Percentiles rank a stretch among this genome's conserved stretches.
Evolutionary conservation across 2,329 filamentous ascomycete species (phyloP).

Genomic region (Helotiales sp.): DNA sequence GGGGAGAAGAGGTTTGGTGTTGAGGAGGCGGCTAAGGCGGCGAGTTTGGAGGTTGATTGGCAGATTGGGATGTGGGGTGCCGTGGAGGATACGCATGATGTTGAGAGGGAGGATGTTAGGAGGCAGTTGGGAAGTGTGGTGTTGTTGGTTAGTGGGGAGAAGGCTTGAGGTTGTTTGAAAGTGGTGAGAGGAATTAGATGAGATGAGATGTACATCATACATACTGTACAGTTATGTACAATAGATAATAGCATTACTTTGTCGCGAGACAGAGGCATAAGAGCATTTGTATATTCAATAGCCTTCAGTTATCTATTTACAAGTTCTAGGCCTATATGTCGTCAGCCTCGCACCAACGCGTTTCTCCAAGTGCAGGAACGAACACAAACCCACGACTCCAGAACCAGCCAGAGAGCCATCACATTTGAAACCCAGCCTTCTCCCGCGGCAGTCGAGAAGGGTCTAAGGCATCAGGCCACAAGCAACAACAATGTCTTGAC

Average conservation of each 20-base stretch:
- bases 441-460: too few relatives aligned
- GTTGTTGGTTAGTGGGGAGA: conserved; percentile 68
- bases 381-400: too few relatives aligned
- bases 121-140: conserved; percentile 87
- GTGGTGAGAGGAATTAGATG: conserved; percentile 1
- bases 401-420: too few relatives aligned
- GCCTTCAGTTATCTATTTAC: too few relatives aligned
- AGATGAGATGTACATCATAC: not conserved
- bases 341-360: too few relatives aligned
- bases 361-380: too few relatives aligned
- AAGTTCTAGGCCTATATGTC: too few relatives aligned
- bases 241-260: not conserved
- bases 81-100: conserved; percentile 95
- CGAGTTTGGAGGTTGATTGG: conserved; percentile 84
- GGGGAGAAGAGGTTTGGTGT: conserved; percentile 63
- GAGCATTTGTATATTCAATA: too few relatives aligned
- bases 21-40: conserved; percentile 76
- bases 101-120: conserved; percentile 85
- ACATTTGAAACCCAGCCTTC: too few relatives aligned
- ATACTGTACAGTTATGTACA: not conserved
- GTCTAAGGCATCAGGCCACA: too few relatives aligned
- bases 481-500: too few relatives aligned
- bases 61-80: conserved; percentile 92
- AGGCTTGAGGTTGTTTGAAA: conserved; percentile 11
- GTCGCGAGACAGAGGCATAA: too few relatives aligned